These are phyloP conservation scores for Cyberlindnera maritima DNA, from an alignment of 805 yeast species.

Conservation along the genomic window DNA sequence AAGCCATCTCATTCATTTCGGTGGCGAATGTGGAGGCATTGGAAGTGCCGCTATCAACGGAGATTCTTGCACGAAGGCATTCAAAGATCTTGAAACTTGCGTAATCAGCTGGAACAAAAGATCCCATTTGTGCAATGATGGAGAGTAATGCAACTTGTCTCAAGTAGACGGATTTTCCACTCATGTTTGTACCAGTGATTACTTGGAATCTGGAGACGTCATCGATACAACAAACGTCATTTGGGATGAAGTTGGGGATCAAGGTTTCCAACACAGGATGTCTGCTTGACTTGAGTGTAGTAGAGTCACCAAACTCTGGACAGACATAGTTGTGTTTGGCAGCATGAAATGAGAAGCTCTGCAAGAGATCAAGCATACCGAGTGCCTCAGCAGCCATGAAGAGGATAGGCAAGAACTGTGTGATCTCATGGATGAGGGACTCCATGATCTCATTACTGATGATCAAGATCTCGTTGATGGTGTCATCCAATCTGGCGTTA, in stretches of 20 bases:
- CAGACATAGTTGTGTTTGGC: constrained; percentile 26
- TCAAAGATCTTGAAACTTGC: constrained; percentile 41
- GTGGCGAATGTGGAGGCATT: constrained; percentile 42
- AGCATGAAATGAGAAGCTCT: constrained; percentile 32
- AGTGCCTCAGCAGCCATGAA: constrained; percentile 44
- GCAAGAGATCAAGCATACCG: constrained; percentile 40
- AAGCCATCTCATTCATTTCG: constrained; percentile 48
- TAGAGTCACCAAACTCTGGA: constrained; percentile 37
- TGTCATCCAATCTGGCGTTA: constrained; percentile 39
- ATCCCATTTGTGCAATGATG: constrained; percentile 58
- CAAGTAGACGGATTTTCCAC: constrained; percentile 59
- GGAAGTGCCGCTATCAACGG: constrained; percentile 30
- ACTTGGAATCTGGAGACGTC: constrained; percentile 42
- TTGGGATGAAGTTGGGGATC: constrained; percentile 33
- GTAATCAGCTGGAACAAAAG: constrained; percentile 44
- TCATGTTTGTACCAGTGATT: constrained; percentile 61
- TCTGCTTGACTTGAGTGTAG: constrained; percentile 31
- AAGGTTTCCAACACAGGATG: constrained; percentile 42
- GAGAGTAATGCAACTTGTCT: constrained; percentile 47
- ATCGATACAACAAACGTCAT: constrained; percentile 35
- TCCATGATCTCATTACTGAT: constrained; percentile 41
- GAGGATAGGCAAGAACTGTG: constrained; percentile 31
- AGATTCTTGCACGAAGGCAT: constrained; percentile 37
- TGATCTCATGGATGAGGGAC: constrained; percentile 24
- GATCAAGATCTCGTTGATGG: constrained; percentile 38